Percentiles rank a stretch among this genome's conserved stretches.
These are phyloP conservation scores for Claviceps pazoutovae DNA, from an alignment of 2,329 filamentous ascomycete genomes.

Conservation along the genomic window DNA sequence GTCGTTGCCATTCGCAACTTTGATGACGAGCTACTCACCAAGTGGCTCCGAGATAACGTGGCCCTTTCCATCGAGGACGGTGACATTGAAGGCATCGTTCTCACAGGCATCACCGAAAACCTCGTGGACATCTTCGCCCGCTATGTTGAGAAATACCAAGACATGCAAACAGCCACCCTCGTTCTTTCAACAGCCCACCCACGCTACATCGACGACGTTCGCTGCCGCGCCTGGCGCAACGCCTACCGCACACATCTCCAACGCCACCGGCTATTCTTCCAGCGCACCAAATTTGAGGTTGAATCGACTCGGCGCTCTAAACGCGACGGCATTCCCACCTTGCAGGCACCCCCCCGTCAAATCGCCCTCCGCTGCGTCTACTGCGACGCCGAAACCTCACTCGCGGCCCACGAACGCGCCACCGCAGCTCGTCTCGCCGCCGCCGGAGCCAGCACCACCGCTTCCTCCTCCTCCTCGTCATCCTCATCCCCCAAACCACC, in stretches of 20 bases:
- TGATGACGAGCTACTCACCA: constrained; percentile 44
- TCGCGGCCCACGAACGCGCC: constrained; percentile 24
- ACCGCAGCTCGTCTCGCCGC: constrained; percentile 5
- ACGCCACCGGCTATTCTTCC: constrained; percentile 58
- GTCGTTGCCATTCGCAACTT: constrained; percentile 59
- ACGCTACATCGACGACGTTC: constrained; percentile 62
- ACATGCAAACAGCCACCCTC: constrained; percentile 66
- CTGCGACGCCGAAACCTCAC: constrained; percentile 50
- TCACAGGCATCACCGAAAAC: constrained; percentile 62
- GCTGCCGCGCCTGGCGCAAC: constrained; percentile 60
- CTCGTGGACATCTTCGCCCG: constrained; percentile 63
- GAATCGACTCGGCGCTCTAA: constrained; percentile 59
- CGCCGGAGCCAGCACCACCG: neutral
- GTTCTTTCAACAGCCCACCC: constrained; percentile 62
- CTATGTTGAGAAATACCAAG: constrained; percentile 62
- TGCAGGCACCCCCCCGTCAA: constrained; percentile 52
- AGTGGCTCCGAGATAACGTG: constrained; percentile 56
- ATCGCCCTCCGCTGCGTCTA: constrained; percentile 65
- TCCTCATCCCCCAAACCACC: neutral
- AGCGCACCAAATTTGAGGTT: constrained; percentile 65
- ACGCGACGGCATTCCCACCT: constrained; percentile 45
- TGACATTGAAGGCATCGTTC: constrained; percentile 62
- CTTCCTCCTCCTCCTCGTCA: neutral
- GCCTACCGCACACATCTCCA: constrained; percentile 59
- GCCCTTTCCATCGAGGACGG: constrained; percentile 47